Evolutionary conservation across 148 eudicot species (phyloP).

Genomic region (Camellia lanceoleosa): DNA sequence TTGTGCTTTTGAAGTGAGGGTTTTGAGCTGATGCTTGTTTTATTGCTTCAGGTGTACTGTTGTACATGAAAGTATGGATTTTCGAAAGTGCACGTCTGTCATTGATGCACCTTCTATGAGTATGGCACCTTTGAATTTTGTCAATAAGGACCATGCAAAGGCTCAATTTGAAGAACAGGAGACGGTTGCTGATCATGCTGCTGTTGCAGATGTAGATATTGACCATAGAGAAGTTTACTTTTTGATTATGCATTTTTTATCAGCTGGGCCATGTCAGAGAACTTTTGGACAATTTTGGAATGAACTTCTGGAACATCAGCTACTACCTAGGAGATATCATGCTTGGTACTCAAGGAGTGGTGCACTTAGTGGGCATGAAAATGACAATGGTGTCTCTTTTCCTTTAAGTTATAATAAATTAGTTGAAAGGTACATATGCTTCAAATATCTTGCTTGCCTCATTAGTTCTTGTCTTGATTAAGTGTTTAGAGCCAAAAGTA

Average conservation of each 20-base stretch:
- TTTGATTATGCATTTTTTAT: slow-evolving; percentile 79
- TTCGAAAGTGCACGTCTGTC: slow-evolving; percentile 27
- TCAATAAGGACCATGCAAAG: slow-evolving; percentile 40
- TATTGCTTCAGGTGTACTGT: slow-evolving; percentile 24
- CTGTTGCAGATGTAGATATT: slow-evolving; percentile 55
- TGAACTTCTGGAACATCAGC: slow-evolving; percentile 82
- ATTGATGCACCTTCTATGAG: slow-evolving; percentile 25
- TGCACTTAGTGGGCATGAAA: slow-evolving; percentile 40
- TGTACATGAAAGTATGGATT: slow-evolving; percentile 28
- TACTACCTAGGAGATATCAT: slow-evolving; percentile 96
- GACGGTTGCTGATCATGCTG: slow-evolving; percentile 38
- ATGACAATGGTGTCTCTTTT: slow-evolving; percentile 72
- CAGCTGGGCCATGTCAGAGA: slow-evolving; percentile 81
- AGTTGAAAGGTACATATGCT: slow-evolving; percentile 47
- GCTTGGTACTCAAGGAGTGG: slow-evolving; percentile 84
- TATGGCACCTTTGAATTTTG: slow-evolving; percentile 24
- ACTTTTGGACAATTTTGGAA: slow-evolving; percentile 53
- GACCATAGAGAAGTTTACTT: slow-evolving; percentile 88
- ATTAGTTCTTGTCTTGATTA: neutral
- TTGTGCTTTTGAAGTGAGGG: neutral
- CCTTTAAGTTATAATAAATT: slow-evolving; percentile 62
- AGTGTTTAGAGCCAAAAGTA: neutral
- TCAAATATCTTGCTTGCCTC: slow-evolving; percentile 2
- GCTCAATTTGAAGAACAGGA: slow-evolving; percentile 41
- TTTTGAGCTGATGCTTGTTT: slow-evolving; percentile 10